These are phyloP conservation scores for Oryza meyeriana DNA, from an alignment of 176 grass and related monocot species.

Conservation along the genomic window DNA sequence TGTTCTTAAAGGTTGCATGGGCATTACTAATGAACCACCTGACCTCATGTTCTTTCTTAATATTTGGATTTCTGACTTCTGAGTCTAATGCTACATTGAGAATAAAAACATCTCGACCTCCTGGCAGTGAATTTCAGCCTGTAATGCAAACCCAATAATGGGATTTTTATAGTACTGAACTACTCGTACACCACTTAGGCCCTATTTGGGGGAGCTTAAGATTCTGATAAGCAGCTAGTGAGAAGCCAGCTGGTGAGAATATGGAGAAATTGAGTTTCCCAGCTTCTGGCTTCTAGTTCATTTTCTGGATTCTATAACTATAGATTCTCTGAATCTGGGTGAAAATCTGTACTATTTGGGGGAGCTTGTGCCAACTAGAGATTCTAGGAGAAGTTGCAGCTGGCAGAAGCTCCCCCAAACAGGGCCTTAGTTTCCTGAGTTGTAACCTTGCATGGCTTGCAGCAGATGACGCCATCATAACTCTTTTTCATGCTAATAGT, in stretches of 20 bases:
- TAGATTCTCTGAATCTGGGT: too few relatives aligned
- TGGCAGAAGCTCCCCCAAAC: too few relatives aligned
- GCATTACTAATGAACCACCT: not conserved
- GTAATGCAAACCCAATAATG: not conserved
- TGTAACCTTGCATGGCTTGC: not conserved
- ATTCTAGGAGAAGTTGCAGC: too few relatives aligned
- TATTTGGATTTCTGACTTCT: conserved; percentile 4
- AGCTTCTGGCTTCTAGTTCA: too few relatives aligned
- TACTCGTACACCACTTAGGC: not conserved
- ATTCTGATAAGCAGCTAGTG: too few relatives aligned
- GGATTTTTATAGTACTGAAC: not conserved
- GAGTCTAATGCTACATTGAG: not conserved
- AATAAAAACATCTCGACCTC: not conserved
- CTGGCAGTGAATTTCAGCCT: not conserved
- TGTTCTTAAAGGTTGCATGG: not conserved
- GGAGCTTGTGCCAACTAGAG: too few relatives aligned
- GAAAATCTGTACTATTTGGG: too few relatives aligned
- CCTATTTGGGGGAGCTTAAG: too few relatives aligned
- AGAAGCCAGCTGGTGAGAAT: too few relatives aligned
- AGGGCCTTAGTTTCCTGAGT: not conserved
- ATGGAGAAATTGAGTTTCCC: too few relatives aligned
- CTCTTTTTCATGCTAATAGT: not conserved
- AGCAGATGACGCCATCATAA: not conserved
- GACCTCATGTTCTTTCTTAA: not conserved
- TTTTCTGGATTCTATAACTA: too few relatives aligned